Conservation (phyloP, 2,329 filamentous ascomycete genomes). For the Clarireedia hainanense region DNA sequence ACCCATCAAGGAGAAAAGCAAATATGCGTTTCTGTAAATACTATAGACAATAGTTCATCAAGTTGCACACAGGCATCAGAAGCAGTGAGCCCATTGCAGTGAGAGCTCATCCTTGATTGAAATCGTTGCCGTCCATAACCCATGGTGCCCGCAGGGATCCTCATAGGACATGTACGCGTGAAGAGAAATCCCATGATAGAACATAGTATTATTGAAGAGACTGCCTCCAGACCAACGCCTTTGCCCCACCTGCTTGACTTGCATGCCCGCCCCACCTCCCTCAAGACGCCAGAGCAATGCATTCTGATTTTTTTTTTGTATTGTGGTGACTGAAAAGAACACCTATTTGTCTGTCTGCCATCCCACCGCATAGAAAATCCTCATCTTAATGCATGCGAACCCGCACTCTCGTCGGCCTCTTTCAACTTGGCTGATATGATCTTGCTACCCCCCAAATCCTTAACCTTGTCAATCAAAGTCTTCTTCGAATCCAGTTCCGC, state of each 20-base stretch:
- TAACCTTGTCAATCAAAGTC: conserved; percentile 63
- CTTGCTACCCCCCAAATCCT: conserved; percentile 63
- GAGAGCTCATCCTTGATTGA: too few relatives aligned
- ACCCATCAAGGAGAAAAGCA: too few relatives aligned
- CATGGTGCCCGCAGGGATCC: too few relatives aligned
- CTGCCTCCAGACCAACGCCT: background rate
- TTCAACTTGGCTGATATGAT: conserved; percentile 11
- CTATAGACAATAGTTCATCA: too few relatives aligned
- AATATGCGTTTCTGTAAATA: too few relatives aligned
- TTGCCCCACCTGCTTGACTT: background rate
- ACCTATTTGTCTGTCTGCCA: too few relatives aligned
- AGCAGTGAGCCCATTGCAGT: too few relatives aligned
- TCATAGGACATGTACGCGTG: background rate
- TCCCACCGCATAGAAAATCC: background rate
- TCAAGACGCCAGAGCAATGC: background rate
- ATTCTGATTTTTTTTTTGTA: background rate
- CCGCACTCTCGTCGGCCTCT: background rate
- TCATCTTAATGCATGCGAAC: background rate
- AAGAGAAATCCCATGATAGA: background rate
- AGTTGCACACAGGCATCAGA: too few relatives aligned
- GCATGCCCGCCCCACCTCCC: background rate
- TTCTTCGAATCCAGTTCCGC: conserved; percentile 60
- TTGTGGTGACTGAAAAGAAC: too few relatives aligned
- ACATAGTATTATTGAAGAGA: background rate
- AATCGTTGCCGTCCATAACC: too few relatives aligned